Evolutionary conservation across 306 rosid genomes (phyloP).

Genomic region (Cicer cuneatum): DNA sequence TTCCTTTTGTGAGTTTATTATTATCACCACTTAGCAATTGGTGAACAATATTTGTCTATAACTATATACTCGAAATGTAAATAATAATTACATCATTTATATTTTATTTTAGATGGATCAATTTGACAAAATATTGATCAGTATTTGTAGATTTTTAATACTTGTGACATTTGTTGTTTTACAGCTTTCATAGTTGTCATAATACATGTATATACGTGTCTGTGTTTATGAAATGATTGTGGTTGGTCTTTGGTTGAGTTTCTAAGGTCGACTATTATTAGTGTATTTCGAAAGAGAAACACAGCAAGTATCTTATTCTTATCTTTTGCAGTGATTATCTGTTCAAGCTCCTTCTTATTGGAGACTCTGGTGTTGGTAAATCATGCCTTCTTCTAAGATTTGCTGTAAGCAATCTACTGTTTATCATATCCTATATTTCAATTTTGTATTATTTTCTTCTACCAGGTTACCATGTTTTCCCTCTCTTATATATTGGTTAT

Average conservation of each 20-base stretch:
- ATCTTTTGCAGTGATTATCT: constrained; percentile 78
- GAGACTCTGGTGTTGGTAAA: constrained; percentile 99
- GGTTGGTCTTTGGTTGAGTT: constrained; percentile 16
- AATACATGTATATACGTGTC: neutral
- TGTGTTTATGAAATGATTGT: constrained; percentile 15
- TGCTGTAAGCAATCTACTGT: constrained; percentile 71
- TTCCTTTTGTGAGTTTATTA: neutral
- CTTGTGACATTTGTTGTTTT: neutral
- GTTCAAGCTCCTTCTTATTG: constrained; percentile 97
- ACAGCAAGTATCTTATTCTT: constrained; percentile 10
- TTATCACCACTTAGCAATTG: neutral
- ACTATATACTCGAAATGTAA: neutral
- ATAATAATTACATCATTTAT: neutral
- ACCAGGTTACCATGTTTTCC: neutral
- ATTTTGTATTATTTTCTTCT: neutral
- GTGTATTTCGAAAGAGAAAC: constrained; percentile 38
- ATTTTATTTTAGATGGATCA: neutral
- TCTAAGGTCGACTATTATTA: neutral
- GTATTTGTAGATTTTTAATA: constrained; percentile 11
- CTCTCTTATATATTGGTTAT: neutral
- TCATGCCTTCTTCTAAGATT: constrained; percentile 98
- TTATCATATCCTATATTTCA: neutral
- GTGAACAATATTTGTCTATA: neutral
- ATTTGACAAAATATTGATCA: neutral
- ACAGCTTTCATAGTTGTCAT: neutral